Conservation (phyloP, 768 basidiomycete species). For the Tulasnella sp. region DNA sequence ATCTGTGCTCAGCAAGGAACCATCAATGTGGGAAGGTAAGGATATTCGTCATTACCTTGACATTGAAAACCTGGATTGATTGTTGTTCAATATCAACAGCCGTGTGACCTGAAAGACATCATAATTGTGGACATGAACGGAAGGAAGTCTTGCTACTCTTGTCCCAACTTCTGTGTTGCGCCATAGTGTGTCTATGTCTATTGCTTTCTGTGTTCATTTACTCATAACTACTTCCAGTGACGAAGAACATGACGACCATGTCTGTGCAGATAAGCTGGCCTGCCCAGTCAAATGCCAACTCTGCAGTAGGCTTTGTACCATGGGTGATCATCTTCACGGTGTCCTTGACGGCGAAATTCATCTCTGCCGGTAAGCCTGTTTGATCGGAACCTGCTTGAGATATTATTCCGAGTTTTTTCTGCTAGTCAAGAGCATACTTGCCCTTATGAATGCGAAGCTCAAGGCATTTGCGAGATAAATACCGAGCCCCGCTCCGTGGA, state of each 20-base stretch:
- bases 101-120: conserved; percentile 30
- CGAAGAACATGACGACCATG: conserved; percentile 33
- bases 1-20: conserved; percentile 39
- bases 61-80: too few relatives aligned
- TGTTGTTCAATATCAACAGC: conserved; percentile 28
- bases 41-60: too few relatives aligned
- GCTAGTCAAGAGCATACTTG: conserved; percentile 42
- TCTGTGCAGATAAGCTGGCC: conserved; percentile 35
- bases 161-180: conserved; percentile 30
- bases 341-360: conserved; percentile 32
- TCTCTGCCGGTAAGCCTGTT: conserved; percentile 40
- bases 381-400: background rate
- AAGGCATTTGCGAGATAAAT: conserved; percentile 47
- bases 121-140: conserved; percentile 22
- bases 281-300: conserved; percentile 44
- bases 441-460: conserved; percentile 29
- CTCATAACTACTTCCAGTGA: conserved; percentile 27
- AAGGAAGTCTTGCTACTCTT: conserved; percentile 31
- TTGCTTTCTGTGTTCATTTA: background rate
- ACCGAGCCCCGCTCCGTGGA: conserved; percentile 46
- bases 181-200: conserved; percentile 12
- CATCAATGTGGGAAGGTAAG: conserved; percentile 44
- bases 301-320: conserved; percentile 41
- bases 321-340: conserved; percentile 41
- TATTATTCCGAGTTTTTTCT: background rate